A percentile compares a stretch with the other conserved stretches of the same genome.
These are phyloP conservation scores for Trichocomaceae sp. DNA, from an alignment of 2,329 filamentous ascomycete species.

Conservation along the genomic window DNA sequence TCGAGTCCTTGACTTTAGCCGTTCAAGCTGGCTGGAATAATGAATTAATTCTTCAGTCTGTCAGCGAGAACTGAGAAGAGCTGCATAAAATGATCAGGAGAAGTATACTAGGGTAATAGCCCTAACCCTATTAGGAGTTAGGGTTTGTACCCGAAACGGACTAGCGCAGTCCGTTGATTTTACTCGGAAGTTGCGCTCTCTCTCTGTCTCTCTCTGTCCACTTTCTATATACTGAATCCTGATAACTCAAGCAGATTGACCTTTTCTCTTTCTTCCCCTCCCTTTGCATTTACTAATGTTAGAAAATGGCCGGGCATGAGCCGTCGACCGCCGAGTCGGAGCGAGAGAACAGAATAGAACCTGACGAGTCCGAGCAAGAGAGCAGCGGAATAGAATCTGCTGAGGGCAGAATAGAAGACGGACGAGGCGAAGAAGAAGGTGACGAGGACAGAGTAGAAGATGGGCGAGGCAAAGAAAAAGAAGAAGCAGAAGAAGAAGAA, in stretches of 20 bases:
- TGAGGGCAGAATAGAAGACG: background rate
- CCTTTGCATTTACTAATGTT: background rate
- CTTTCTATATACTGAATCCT: background rate
- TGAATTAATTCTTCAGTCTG: too few species aligned
- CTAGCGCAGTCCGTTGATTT: background rate
- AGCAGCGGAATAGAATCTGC: background rate
- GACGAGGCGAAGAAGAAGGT: background rate
- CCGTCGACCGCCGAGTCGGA: background rate
- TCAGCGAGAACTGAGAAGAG: too few species aligned
- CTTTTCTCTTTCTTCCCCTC: background rate
- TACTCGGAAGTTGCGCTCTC: background rate
- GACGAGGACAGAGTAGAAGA: background rate
- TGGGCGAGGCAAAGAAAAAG: background rate
- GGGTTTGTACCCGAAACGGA: background rate
- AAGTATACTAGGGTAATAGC: too few species aligned
- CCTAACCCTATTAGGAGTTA: too few species aligned
- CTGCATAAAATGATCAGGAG: too few species aligned
- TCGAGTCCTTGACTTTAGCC: too few species aligned
- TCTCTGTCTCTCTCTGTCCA: background rate
- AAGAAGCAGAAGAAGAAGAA: background rate
- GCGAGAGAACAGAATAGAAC: too few species aligned
- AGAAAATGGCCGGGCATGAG: background rate
- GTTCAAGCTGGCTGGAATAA: too few species aligned
- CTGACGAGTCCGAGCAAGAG: background rate
- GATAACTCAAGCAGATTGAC: slow-evolving; percentile 11